These are phyloP conservation scores for Plasmodium reichenowi DNA, from an alignment of 169 alveolate genomes.

Conservation along the genomic window DNA sequence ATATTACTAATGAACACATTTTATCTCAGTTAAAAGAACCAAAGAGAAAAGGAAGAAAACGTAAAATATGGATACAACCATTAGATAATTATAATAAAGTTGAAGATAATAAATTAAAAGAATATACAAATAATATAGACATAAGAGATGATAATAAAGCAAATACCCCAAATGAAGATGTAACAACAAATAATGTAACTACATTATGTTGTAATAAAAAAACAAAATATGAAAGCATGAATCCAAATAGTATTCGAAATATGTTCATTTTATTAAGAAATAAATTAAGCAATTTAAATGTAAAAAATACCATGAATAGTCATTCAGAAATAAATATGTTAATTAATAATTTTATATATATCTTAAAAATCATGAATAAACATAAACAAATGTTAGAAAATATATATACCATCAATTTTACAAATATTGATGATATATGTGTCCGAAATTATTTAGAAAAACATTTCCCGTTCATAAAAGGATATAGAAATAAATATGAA, in stretches of 20 bases:
- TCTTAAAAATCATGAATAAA: conserved; percentile 14
- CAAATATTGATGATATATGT: conserved; percentile 3
- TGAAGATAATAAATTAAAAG: conserved; percentile 44
- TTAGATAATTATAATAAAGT: conserved; percentile 25
- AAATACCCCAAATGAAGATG: conserved; percentile 24
- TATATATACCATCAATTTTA: conserved; percentile 18
- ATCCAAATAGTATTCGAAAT: conserved; percentile 2
- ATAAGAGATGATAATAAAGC: conserved; percentile 8
- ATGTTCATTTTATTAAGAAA: conserved; percentile 16
- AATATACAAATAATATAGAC: conserved; percentile 9
- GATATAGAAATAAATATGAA: conserved; percentile 19
- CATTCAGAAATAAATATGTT: conserved; percentile 43
- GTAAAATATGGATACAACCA: conserved; percentile 20
- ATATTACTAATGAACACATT: conserved; percentile 1
- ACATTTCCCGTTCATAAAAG: conserved; percentile 22
- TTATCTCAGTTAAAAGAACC: conserved; percentile 15
- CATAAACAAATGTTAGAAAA: conserved; percentile 28
- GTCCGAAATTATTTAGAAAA: conserved; percentile 39
- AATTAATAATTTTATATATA: conserved; percentile 17
- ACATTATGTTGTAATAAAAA: background rate
- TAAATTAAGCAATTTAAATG: conserved; percentile 37
- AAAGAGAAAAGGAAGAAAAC: conserved; percentile 58
- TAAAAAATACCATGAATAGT: conserved; percentile 20
- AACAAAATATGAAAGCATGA: conserved; percentile 2
- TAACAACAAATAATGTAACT: background rate